These are phyloP conservation scores for Cercospora sesami DNA, from an alignment of 2,329 filamentous ascomycete genomes.

Conservation along the genomic window DNA sequence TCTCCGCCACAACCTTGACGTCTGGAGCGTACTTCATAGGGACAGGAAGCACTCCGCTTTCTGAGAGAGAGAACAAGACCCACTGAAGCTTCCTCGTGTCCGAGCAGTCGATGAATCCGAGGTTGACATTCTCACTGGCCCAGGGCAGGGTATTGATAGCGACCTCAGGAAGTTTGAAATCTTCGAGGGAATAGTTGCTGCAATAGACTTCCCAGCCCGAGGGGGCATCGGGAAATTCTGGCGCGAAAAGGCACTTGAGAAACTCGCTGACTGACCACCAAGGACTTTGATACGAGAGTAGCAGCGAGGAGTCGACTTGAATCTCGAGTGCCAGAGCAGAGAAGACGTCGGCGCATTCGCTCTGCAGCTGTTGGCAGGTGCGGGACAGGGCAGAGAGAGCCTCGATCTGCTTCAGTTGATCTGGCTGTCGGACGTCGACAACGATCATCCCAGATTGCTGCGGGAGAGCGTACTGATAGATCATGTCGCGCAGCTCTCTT, in stretches of 20 bases:
- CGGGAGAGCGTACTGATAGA: background rate
- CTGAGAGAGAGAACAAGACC: background rate
- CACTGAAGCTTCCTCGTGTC: background rate
- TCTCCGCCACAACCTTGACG: background rate
- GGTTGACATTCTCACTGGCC: background rate
- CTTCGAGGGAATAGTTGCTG: background rate
- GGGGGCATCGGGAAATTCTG: background rate
- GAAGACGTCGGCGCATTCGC: background rate
- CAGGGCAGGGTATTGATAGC: background rate
- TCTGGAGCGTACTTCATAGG: background rate
- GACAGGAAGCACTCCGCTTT: background rate
- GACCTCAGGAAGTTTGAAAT: background rate
- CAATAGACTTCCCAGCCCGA: background rate
- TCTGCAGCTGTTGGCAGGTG: background rate
- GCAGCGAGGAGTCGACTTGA: background rate
- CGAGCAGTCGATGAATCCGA: background rate
- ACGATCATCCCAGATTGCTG: background rate
- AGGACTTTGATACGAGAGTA: background rate
- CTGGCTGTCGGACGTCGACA: background rate
- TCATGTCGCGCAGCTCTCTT: background rate
- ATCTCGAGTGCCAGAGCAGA: background rate
- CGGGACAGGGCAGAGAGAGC: background rate
- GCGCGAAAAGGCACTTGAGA: background rate
- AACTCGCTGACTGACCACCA: background rate
- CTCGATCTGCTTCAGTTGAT: background rate